Base-by-base conservation (phyloP, 2,329 filamentous ascomycete genomes). In the Diaporthe citrichinensis region DNA sequence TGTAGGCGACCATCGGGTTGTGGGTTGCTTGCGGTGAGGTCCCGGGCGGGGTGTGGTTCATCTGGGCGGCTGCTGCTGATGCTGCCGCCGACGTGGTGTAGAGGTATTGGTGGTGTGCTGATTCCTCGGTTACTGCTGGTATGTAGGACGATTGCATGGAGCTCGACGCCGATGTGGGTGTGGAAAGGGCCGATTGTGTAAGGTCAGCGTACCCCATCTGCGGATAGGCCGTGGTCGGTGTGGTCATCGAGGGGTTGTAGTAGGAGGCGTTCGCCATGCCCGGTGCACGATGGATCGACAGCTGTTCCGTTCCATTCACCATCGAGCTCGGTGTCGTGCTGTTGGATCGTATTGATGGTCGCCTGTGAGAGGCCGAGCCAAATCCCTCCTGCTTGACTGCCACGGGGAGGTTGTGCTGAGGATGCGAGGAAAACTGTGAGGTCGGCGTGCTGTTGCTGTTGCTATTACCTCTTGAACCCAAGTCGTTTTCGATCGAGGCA, bases 401-500 rank as follows among this genome's bases (percentile, higher is more conserved):
- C 23, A 25, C 49, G 23, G 25, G 8, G 15, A 58, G 77, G 49
- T 8, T 78, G 67, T 46, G 75, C 23, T n/a, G 78, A 17, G 61
- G 28, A 15, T 59, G 61, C 7, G 39, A 36, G 10, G 41, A n/a
- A 31, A 39, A 61, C 0, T 77, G 73, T 36, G 61, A 44, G 6
- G 55, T 41, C 75, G 77, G 4, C 61, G 62, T 25, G 25, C 46
- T 78, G 39, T 31, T 65, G 39, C 3, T 39, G 31, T 20, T 53
- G 31, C 2, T 46, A 4, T 4, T 65, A 15, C 83, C 78, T 59
- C 84, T 85, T 55, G 82, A 82, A 55, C 80, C 78, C 84, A 89
- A 88, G 72, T 88, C 88, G 69, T 85, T 84, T 74, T 90, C 86
- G 74, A 91, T 91, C 84, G 87, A 88, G 20, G 82, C 80, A 46